Evolutionary conservation across 73 alveolate species (phyloP).

Genomic region (Tetrahymena malaccensis): DNA sequence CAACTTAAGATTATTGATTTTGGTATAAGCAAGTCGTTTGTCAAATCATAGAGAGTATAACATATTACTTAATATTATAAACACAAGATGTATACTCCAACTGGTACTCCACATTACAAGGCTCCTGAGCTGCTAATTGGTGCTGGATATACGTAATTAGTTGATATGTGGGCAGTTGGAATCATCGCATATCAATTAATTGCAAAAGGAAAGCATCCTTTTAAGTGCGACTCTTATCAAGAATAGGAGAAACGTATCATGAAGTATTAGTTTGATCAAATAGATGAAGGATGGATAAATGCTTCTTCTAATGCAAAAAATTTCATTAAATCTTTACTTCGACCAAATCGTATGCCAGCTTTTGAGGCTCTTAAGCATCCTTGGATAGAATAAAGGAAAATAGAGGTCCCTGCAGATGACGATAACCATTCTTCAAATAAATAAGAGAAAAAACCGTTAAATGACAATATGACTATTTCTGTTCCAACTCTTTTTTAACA

Average conservation of each 20-base stretch:
- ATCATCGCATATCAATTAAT: not conserved
- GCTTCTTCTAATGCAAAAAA: not conserved
- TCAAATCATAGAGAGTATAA: not conserved
- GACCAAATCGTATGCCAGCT: not conserved
- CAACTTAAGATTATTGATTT: not conserved
- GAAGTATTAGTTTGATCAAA: not conserved
- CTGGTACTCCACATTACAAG: not conserved
- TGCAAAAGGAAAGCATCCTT: not conserved
- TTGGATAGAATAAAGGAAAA: not conserved
- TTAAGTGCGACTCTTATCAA: not conserved
- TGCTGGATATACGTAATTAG: not conserved
- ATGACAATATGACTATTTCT: not conserved
- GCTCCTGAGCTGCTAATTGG: not conserved
- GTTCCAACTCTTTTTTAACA: not conserved
- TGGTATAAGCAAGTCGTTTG: not conserved
- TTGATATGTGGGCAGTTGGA: not conserved
- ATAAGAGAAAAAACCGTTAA: not conserved
- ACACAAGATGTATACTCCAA: not conserved
- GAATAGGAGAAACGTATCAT: not conserved
- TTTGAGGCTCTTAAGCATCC: not conserved
- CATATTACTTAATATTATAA: not conserved
- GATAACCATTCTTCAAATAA: not conserved
- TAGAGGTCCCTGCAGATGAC: not conserved
- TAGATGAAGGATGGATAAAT: not conserved
- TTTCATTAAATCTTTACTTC: not conserved